Evolutionary conservation across 805 yeast genomes (phyloP), one percentile per base, ranked within the genome.

Genomic region (Myxozyma kluyveri): DNA sequence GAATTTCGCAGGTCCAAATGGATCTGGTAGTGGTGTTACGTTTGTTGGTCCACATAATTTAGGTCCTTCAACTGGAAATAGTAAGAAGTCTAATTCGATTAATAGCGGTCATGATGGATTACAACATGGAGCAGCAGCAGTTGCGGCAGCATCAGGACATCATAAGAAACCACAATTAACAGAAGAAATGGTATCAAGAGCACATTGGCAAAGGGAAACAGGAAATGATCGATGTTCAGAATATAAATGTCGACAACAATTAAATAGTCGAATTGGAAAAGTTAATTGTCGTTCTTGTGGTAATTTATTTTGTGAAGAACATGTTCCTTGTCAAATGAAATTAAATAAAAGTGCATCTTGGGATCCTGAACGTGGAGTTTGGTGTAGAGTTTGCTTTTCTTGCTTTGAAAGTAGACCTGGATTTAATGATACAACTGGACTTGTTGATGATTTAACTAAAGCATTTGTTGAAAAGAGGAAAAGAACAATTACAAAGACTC

Each of bases 231-330:
- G 37, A 1, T 83, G 89, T 56, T 60, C 74, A 1, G 62, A 65
- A 26, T 52, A 55, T 0, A 60, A 61, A 0, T 84, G 88, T 61
- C 49, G 60, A 6, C 75, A 69, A 47, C 60, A 54, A 3, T 68
- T 84, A 35, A 75, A 70, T 45, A 70, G 78, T 24, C 76, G 80
- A 51, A 77, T 75, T 58, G 87, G 86, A 0, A 67, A 75, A 1
- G 79, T 80, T 4, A 84, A 88, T 65, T 87, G 96, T 67, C 70
- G 91, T 22, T 78, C 77, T 59, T 89, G 96, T 69, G 96, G 96
- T 0, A 63, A 72, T 23, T 65, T 88, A 17, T 87, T 69, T 63
- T 88, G 96, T 65, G 76, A 76, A 53, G 67, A 65, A 26, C 96
- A 89, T 68, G 73, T 88, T 2, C 65, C 70, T 46, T 81, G 73